Evolutionary conservation across 331 rosid genomes (phyloP).

Genomic region (Rosa hybrid): DNA sequence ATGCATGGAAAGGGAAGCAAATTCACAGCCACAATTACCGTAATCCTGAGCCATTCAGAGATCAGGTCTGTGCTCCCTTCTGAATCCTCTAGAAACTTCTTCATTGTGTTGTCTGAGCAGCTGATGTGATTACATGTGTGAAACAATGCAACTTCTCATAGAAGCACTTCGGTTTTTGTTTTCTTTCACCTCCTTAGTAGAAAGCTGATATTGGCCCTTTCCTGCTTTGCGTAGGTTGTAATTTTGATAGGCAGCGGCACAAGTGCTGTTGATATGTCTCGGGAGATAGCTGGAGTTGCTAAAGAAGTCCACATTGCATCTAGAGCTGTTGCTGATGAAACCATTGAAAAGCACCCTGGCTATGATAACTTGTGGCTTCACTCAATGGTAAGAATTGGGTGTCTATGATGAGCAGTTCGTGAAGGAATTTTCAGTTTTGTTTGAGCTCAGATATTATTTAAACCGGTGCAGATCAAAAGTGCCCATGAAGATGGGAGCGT

Average conservation of each 20-base stretch:
- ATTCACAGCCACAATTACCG: conserved; percentile 92
- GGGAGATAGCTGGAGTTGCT: conserved; percentile 67
- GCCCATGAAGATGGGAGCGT: conserved; percentile 62
- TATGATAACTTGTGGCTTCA: conserved; percentile 75
- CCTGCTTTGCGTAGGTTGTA: conserved; percentile 49
- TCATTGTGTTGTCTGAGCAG: neutral
- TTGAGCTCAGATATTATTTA: conserved; percentile 14
- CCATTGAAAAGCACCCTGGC: conserved; percentile 45
- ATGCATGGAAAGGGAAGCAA: conserved; percentile 68
- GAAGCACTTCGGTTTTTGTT: neutral
- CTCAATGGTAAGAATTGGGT: conserved; percentile 65
- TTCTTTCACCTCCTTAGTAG: neutral
- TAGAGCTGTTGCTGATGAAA: conserved; percentile 40
- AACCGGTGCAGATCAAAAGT: conserved; percentile 58
- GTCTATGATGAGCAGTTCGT: conserved; percentile 22
- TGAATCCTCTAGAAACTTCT: neutral
- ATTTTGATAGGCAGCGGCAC: conserved; percentile 70
- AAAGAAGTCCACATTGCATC: conserved; percentile 81
- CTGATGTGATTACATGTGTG: neutral
- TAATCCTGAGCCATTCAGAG: conserved; percentile 60
- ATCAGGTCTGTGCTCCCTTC: conserved; percentile 50
- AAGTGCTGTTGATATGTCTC: conserved; percentile 77
- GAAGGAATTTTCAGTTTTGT: conserved; percentile 1
- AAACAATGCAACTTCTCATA: neutral
- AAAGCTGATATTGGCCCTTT: neutral